Conservation (phyloP, 345 rosid species). For the Brassica cretica region DNA sequence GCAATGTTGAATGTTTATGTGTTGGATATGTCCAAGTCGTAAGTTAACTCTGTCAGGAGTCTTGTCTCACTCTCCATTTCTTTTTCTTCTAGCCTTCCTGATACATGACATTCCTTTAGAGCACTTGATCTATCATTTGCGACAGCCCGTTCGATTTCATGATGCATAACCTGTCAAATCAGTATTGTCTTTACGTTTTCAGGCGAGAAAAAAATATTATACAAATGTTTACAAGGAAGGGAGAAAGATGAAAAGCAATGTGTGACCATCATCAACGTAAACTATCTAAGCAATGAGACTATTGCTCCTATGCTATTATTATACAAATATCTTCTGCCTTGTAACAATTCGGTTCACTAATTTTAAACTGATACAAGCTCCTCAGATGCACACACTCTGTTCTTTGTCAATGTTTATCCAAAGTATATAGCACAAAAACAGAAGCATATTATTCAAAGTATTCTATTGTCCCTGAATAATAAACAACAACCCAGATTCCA, state of each 20-base stretch:
- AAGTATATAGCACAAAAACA: background rate
- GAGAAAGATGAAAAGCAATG: background rate
- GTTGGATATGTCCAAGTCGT: too few species aligned
- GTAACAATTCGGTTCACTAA: background rate
- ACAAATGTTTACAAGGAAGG: background rate
- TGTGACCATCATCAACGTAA: background rate
- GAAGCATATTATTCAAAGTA: background rate
- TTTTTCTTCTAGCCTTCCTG: too few species aligned
- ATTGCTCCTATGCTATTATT: too few species aligned
- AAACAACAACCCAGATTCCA: background rate
- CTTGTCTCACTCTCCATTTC: too few species aligned
- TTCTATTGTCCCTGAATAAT: background rate
- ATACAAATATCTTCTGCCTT: too few species aligned
- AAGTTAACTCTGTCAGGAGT: too few species aligned
- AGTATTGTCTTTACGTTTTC: background rate
- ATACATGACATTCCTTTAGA: too few species aligned
- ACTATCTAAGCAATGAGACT: too few species aligned
- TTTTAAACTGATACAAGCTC: background rate
- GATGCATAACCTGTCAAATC: background rate
- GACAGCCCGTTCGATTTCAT: background rate
- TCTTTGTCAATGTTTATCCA: background rate
- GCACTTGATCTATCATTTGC: too few species aligned
- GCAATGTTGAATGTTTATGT: too few species aligned
- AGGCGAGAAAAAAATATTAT: background rate
- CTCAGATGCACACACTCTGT: background rate